Conservation (phyloP, 2,329 filamentous ascomycete genomes). For the Tothia fuscella region DNA sequence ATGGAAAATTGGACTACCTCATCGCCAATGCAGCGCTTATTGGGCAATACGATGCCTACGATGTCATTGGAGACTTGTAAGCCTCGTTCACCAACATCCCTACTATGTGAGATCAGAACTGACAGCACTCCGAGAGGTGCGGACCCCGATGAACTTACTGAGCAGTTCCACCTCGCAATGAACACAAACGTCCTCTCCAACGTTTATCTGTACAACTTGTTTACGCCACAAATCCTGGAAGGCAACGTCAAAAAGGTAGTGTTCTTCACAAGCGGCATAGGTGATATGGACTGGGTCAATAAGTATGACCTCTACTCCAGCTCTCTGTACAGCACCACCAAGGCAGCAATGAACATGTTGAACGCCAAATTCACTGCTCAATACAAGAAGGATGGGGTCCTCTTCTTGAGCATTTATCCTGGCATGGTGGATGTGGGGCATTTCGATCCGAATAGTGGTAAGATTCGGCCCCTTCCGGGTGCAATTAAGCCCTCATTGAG, state of each 20-base stretch:
- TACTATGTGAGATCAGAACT: not conserved
- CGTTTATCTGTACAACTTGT: constrained; percentile 41
- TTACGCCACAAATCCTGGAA: constrained; percentile 40
- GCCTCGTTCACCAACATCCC: constrained; percentile 13
- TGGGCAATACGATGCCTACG: constrained; percentile 19
- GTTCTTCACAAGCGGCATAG: constrained; percentile 35
- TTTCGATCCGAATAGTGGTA: constrained; percentile 15
- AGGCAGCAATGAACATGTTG: constrained; percentile 41
- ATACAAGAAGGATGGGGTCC: constrained; percentile 37
- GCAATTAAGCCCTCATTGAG: no score
- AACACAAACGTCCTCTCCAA: constrained; percentile 40
- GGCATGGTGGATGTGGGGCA: constrained; percentile 37
- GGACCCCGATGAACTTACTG: not conserved
- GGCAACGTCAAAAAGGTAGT: constrained; percentile 44
- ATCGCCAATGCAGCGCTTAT: constrained; percentile 39
- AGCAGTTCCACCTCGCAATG: not conserved
- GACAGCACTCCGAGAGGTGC: not conserved
- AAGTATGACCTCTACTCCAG: constrained; percentile 24
- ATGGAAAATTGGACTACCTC: constrained; percentile 35
- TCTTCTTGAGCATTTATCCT: constrained; percentile 41
- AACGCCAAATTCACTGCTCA: constrained; percentile 36
- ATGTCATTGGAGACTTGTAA: constrained; percentile 29
- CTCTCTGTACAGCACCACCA: constrained; percentile 36
- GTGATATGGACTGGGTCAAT: constrained; percentile 34
- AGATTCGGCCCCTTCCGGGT: constrained; percentile 7